These are phyloP conservation scores for Chlorella sp. DNA, from an alignment of 139 green algal genomes.

Conservation along the genomic window DNA sequence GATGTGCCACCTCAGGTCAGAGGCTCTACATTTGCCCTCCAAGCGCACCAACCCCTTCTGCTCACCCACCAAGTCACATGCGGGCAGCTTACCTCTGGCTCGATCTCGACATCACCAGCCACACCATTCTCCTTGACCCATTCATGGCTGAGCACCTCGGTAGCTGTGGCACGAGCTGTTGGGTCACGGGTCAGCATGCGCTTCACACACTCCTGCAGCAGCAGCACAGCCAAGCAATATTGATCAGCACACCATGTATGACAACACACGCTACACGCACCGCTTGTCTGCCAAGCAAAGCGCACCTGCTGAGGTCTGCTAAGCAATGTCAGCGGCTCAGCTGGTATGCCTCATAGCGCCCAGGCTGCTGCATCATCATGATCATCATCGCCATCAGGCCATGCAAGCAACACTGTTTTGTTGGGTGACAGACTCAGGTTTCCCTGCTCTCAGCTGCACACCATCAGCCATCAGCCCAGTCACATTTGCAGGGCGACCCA, in stretches of 20 bases:
- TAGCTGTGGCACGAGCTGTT: too few species aligned
- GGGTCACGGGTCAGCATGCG: constrained; percentile 82
- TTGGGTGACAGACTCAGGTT: too few species aligned
- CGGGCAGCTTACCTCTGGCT: too few species aligned
- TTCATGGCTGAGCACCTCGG: constrained; percentile 66
- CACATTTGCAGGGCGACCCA: not conserved
- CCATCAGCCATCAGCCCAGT: not conserved
- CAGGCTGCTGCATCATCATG: too few species aligned
- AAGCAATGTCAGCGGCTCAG: not conserved
- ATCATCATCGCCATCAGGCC: not conserved
- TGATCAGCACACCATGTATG: not conserved
- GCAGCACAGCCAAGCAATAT: not conserved
- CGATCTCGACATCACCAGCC: constrained; percentile 68
- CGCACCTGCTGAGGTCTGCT: not conserved
- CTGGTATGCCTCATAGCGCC: not conserved
- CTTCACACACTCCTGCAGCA: too few species aligned
- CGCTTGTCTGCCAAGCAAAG: not conserved
- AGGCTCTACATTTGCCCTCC: too few species aligned
- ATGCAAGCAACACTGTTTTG: too few species aligned
- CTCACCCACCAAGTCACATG: too few species aligned
- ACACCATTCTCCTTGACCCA: constrained; percentile 86
- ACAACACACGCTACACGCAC: not conserved
- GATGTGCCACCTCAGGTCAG: too few species aligned
- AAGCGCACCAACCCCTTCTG: too few species aligned
- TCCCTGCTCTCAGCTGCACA: not conserved